These are phyloP conservation scores for Clonostachys sp. DNA, from an alignment of 2,329 filamentous ascomycete genomes.

Conservation along the genomic window DNA sequence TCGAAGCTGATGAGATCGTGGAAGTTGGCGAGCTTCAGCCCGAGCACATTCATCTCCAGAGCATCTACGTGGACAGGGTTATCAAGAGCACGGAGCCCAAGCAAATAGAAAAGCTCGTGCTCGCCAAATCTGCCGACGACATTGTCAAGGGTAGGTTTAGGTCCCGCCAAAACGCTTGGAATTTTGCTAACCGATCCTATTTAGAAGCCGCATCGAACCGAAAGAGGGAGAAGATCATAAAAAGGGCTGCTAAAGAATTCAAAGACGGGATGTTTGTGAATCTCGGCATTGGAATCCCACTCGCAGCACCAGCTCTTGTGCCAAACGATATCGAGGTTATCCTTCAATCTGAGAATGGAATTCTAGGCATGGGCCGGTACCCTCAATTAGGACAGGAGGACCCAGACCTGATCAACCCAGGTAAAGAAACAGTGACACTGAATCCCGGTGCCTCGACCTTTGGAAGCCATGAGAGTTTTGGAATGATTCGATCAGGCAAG, in stretches of 20 bases:
- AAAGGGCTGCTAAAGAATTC: conserved; percentile 73
- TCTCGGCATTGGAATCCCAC: conserved; percentile 77
- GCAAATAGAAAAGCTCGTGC: conserved; percentile 62
- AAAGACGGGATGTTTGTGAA: conserved; percentile 80
- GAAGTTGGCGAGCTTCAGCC: conserved; percentile 68
- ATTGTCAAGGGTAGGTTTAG: conserved; percentile 26
- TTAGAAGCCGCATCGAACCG: conserved; percentile 30
- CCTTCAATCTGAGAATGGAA: conserved; percentile 84
- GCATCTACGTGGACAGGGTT: conserved; percentile 79
- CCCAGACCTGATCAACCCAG: conserved; percentile 63
- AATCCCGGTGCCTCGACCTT: conserved; percentile 73
- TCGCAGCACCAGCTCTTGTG: conserved; percentile 72
- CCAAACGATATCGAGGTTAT: conserved; percentile 68
- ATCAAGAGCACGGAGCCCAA: conserved; percentile 69
- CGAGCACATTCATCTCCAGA: conserved; percentile 71
- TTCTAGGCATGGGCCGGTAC: conserved; percentile 79
- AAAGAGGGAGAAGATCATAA: conserved; percentile 68
- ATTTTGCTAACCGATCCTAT: too few species aligned
- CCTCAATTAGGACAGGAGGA: conserved; percentile 73
- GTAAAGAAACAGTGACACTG: conserved; percentile 82
- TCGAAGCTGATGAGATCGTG: conserved; percentile 83
- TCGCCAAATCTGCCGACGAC: conserved; percentile 22
- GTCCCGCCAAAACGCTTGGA: too few species aligned
- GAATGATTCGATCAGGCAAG: conserved; percentile 82
- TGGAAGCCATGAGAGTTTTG: conserved; percentile 76